Evolutionary conservation across 2,329 filamentous ascomycete species (phyloP).

Genomic region (Colletotrichum theobromicola): DNA sequence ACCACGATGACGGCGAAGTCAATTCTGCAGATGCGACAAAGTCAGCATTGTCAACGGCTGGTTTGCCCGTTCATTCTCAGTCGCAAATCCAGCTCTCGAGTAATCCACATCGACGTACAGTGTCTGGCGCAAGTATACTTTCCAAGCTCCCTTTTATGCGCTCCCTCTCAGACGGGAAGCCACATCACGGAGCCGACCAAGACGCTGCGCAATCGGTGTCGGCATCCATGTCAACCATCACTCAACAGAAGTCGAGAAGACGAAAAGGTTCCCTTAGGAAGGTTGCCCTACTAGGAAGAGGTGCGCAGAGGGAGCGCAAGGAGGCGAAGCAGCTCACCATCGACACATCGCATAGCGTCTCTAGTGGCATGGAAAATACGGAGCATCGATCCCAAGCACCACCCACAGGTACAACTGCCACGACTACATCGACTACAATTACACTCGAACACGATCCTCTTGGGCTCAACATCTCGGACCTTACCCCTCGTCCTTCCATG

Average conservation of each 20-base stretch:
- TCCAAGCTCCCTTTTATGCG: slow-evolving; percentile 75
- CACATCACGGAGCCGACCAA: slow-evolving; percentile 35
- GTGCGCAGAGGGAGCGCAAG: slow-evolving; percentile 64
- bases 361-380: slow-evolving; percentile 19
- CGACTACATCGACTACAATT: background rate
- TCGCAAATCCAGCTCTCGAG: background rate
- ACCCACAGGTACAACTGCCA: background rate
- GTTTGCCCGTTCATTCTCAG: background rate
- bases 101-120: slow-evolving; percentile 44
- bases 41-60: background rate
- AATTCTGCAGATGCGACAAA: background rate
- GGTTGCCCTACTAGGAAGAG: slow-evolving; percentile 80
- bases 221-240: slow-evolving; percentile 32
- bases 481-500: slow-evolving; percentile 51
- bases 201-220: slow-evolving; percentile 26
- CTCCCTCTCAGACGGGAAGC: slow-evolving; percentile 34
- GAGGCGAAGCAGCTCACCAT: slow-evolving; percentile 54
- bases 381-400: background rate
- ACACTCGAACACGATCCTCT: slow-evolving; percentile 35
- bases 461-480: slow-evolving; percentile 53
- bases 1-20: background rate
- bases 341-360: slow-evolving; percentile 39
- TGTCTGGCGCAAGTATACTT: slow-evolving; percentile 68
- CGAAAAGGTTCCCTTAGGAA: slow-evolving; percentile 88
- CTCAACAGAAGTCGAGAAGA: slow-evolving; percentile 61